Evolutionary conservation across 495 filamentous ascomycete genomes (phyloP).

Genomic region (Bacidia gigantensis): DNA sequence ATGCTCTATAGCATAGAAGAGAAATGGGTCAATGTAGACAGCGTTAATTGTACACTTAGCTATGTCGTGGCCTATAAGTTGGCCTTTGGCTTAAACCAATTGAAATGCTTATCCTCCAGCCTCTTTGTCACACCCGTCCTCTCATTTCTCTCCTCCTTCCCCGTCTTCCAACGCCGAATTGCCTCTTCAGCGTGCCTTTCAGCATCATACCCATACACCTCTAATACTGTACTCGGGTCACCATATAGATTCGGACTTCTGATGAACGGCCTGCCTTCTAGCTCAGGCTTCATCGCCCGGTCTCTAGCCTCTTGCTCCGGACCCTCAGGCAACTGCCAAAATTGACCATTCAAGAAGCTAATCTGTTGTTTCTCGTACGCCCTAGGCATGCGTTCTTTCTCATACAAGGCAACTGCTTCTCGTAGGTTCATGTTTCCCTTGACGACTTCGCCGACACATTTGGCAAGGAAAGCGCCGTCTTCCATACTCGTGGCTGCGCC

Average conservation of each 20-base stretch:
- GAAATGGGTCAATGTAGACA: too few species aligned
- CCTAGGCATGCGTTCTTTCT: conserved; percentile 21
- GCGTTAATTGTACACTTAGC: not conserved
- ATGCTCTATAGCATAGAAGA: too few species aligned
- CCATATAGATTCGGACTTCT: not conserved
- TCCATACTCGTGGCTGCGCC: conserved; percentile 16
- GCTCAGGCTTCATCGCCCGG: not conserved
- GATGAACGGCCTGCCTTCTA: not conserved
- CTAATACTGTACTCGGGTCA: not conserved
- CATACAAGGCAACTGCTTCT: conserved; percentile 18
- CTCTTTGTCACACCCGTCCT: not conserved
- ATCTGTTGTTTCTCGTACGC: conserved; percentile 26
- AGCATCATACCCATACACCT: not conserved
- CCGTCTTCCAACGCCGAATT: too few species aligned
- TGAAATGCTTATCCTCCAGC: not conserved
- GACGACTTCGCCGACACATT: not conserved
- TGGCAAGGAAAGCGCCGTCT: conserved; percentile 22
- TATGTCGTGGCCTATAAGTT: not conserved
- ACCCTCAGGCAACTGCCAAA: conserved; percentile 37
- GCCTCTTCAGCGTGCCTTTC: too few species aligned
- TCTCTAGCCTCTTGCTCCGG: conserved; percentile 3
- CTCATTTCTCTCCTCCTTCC: too few species aligned
- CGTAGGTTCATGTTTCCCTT: not conserved
- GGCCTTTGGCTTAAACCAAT: not conserved
- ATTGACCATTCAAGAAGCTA: conserved; percentile 25